Evolutionary conservation across 345 rosid genomes (phyloP).

Genomic region (Arabis hirsuta): DNA sequence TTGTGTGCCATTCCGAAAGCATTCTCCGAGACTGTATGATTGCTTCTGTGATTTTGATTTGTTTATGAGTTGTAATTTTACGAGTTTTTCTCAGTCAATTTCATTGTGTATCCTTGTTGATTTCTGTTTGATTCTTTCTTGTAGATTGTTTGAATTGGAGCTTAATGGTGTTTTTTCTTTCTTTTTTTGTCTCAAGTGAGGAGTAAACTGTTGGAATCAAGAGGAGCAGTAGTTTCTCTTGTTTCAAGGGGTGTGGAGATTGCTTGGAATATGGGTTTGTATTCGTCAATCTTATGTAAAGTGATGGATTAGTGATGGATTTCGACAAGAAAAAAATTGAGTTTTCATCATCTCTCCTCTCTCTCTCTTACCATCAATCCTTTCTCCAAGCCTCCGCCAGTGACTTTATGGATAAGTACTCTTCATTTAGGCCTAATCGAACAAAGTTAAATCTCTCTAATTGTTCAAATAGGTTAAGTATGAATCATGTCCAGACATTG

Average conservation of each 20-base stretch:
- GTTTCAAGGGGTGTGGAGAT: conserved; percentile 81
- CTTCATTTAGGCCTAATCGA: no score
- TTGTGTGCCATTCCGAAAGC: conserved; percentile 96
- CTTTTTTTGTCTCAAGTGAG: conserved; percentile 55
- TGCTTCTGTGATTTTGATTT: conserved; percentile 21
- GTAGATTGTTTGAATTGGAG: conserved; percentile 23
- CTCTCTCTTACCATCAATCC: no score
- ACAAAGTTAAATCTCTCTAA: no score
- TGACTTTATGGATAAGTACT: no score
- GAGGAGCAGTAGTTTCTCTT: conserved; percentile 70
- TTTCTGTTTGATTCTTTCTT: not conserved
- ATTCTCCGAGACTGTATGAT: conserved; percentile 86
- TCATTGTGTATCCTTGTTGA: not conserved
- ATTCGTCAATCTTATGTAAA: conserved; percentile 82
- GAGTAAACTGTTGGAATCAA: conserved; percentile 79
- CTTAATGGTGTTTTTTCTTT: conserved; percentile 9
- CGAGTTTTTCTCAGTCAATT: not conserved
- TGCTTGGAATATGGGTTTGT: conserved; percentile 87
- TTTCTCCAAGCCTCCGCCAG: no score
- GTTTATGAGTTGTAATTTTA: not conserved
- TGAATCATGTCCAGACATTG: no score
- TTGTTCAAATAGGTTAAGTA: no score
- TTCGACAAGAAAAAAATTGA: no score
- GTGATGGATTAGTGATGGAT: no score
- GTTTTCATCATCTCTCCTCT: no score